Percentiles rank a stretch among this genome's conserved stretches.
These are phyloP conservation scores for Trametes cinnabarina DNA, from an alignment of 768 basidiomycete species.

Conservation along the genomic window DNA sequence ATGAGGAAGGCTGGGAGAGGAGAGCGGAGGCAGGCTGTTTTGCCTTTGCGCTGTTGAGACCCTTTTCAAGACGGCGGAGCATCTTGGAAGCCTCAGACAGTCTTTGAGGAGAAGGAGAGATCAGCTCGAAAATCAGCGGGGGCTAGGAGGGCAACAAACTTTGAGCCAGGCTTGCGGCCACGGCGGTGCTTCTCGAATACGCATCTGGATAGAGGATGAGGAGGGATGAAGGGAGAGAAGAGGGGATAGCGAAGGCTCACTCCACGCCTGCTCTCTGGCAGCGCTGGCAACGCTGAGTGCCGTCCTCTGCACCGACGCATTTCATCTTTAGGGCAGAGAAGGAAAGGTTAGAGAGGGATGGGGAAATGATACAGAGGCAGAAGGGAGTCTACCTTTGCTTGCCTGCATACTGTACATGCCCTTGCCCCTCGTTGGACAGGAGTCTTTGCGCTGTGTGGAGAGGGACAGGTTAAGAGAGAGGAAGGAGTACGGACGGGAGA, in stretches of 20 bases:
- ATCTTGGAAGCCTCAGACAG: slow-evolving; percentile 88
- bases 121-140: slow-evolving; percentile 5
- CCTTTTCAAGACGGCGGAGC: slow-evolving; percentile 84
- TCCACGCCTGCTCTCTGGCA: slow-evolving; percentile 79
- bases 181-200: slow-evolving; percentile 88
- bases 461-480: neutral
- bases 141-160: slow-evolving; percentile 46
- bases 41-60: slow-evolving; percentile 71
- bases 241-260: slow-evolving; percentile 40
- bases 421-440: slow-evolving; percentile 50
- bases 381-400: slow-evolving; percentile 60
- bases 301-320: slow-evolving; percentile 87
- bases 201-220: slow-evolving; percentile 46
- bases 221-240: slow-evolving; percentile 16
- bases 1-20: slow-evolving; percentile 34
- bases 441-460: slow-evolving; percentile 35
- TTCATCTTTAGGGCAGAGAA: slow-evolving; percentile 62
- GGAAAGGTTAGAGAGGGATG: slow-evolving; percentile 8
- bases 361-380: slow-evolving; percentile 13
- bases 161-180: slow-evolving; percentile 86
- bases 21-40: slow-evolving; percentile 48
- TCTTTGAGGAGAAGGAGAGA: slow-evolving; percentile 38
- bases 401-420: slow-evolving; percentile 83
- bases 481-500: neutral
- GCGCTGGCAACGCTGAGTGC: slow-evolving; percentile 76